phyloP scores from a whole-genome alignment of 176 grass and related monocot genomes.

The Alopecurus myosuroides region DNA sequence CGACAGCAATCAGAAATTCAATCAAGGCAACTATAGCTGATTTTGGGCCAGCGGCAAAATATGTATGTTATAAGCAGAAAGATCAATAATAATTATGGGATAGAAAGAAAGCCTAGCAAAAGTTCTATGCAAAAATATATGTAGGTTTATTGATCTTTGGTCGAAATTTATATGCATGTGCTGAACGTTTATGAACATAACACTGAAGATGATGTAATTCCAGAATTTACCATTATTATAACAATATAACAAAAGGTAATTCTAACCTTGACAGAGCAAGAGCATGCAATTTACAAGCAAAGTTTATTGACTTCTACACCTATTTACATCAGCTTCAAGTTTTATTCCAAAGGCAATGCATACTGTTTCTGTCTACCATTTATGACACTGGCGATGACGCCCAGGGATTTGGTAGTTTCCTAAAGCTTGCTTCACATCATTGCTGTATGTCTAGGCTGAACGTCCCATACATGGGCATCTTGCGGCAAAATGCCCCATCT shows the following conservation, averaged over 20 bases:
- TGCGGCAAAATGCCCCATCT: not conserved
- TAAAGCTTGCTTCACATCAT: not conserved
- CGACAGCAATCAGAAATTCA: not conserved
- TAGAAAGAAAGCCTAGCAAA: not conserved
- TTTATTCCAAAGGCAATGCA: not conserved
- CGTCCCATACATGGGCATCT: not conserved
- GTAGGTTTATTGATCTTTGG: not conserved
- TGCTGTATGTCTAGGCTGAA: not conserved
- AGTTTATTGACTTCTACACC: not conserved
- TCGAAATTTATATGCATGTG: not conserved
- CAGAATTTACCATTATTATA: not conserved
- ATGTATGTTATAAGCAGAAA: not conserved
- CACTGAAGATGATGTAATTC: not conserved
- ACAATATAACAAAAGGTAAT: not conserved
- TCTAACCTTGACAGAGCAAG: not conserved
- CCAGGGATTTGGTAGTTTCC: not conserved
- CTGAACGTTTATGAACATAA: not conserved
- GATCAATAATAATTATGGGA: not conserved
- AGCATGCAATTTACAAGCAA: not conserved
- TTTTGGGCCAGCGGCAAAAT: not conserved
- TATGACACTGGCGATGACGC: not conserved
- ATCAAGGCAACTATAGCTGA: not conserved
- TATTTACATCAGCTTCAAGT: not conserved
- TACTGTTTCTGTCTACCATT: not conserved
- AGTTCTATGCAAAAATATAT: not conserved